These are phyloP conservation scores for Aspergillus tamarii DNA, from an alignment of 2,329 filamentous ascomycete genomes.

Conservation along the genomic window DNA sequence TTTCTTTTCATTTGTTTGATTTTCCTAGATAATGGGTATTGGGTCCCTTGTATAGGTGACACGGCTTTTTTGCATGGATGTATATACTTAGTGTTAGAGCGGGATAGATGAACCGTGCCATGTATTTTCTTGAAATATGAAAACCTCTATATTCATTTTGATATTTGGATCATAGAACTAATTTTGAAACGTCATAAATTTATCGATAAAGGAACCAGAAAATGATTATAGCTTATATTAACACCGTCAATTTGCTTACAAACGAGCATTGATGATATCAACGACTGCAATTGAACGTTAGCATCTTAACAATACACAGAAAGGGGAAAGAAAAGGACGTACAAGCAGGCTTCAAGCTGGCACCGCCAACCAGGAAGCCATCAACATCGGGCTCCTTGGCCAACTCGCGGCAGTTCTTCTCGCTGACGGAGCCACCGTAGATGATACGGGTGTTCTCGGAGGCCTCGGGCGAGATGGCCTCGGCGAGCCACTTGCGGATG, in stretches of 20 bases:
- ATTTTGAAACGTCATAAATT: neutral
- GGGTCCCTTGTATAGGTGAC: neutral
- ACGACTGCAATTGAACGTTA: conserved; percentile 51
- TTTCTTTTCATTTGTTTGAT: neutral
- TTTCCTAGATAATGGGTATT: neutral
- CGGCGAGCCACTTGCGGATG: conserved; percentile 82
- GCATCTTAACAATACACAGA: conserved; percentile 20
- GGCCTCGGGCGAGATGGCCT: conserved; percentile 74
- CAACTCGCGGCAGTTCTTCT: conserved; percentile 97
- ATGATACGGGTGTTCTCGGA: conserved; percentile 89
- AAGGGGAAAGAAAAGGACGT: conserved; percentile 43
- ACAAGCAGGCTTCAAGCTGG: conserved; percentile 96
- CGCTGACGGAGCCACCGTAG: conserved; percentile 94
- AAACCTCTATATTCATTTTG: conserved; percentile 3
- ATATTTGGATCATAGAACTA: conserved; percentile 6
- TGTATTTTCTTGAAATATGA: neutral
- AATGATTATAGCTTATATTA: conserved; percentile 8
- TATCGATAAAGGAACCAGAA: neutral
- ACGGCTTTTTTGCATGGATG: conserved; percentile 6
- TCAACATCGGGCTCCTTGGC: conserved; percentile 94
- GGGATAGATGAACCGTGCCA: neutral
- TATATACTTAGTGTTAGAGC: conserved; percentile 8
- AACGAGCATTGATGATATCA: conserved; percentile 69
- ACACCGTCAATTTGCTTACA: conserved; percentile 36
- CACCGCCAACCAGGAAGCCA: conserved; percentile 95